Percentiles rank a stretch among this genome's conserved stretches.
These are phyloP conservation scores for Verticillium alfalfae DNA, from an alignment of 2,329 filamentous ascomycete species.

Conservation along the genomic window DNA sequence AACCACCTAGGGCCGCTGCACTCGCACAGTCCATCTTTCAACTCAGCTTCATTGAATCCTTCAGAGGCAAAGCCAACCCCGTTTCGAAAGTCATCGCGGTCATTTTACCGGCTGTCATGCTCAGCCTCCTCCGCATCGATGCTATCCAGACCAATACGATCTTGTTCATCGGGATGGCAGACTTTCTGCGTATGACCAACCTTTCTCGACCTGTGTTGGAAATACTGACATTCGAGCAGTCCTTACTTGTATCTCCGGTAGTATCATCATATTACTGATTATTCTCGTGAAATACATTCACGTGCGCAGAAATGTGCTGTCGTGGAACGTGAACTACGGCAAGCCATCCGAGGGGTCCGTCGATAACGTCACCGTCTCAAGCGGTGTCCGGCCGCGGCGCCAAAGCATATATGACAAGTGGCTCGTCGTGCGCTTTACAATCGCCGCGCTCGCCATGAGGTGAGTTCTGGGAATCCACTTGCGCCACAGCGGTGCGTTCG, in stretches of 20 bases:
- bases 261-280: not conserved
- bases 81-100: not conserved
- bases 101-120: not conserved
- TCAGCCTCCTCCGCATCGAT: not conserved
- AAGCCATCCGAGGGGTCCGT: slow-evolving; percentile 12
- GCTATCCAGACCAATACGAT: not conserved
- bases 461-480: slow-evolving; percentile 10
- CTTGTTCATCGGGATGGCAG: slow-evolving; percentile 1
- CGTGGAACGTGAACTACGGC: slow-evolving; percentile 24
- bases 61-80: not conserved
- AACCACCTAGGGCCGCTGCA: not conserved
- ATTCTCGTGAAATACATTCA: not conserved
- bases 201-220: not conserved
- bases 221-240: not conserved
- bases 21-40: slow-evolving; percentile 6
- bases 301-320: slow-evolving; percentile 22
- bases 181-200: slow-evolving; percentile 11
- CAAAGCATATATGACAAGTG: slow-evolving; percentile 37
- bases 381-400: not conserved
- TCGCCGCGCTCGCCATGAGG: slow-evolving; percentile 35
- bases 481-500: not conserved
- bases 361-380: slow-evolving; percentile 5
- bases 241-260: not conserved
- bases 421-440: slow-evolving; percentile 36
- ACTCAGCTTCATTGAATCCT: slow-evolving; percentile 1